Evolutionary conservation across 805 yeast genomes (phyloP).

Genomic region (Pichia manshurica): DNA sequence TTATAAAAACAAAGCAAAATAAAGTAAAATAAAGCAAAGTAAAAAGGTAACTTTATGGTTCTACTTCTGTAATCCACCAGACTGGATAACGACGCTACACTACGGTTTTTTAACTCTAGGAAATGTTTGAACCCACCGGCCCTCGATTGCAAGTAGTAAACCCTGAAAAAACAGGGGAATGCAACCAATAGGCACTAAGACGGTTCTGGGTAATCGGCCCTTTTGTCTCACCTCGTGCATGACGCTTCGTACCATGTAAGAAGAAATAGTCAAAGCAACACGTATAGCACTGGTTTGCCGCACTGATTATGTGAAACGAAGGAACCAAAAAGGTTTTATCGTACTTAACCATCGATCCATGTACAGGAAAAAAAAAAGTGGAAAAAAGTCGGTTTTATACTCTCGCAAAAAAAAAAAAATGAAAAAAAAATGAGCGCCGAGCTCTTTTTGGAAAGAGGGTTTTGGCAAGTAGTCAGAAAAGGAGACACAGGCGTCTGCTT

Average conservation of each 20-base stretch:
- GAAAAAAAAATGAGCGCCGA: no score
- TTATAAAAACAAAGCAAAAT: neutral
- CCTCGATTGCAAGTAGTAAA: slow-evolving; percentile 35
- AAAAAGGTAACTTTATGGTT: no score
- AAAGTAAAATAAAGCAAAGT: neutral
- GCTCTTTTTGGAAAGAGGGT: no score
- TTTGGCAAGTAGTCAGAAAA: no score
- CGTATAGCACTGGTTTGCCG: slow-evolving; percentile 72
- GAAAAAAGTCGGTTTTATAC: slow-evolving; percentile 4
- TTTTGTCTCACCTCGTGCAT: slow-evolving; percentile 63
- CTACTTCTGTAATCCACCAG: no score
- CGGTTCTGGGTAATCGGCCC: slow-evolving; percentile 39
- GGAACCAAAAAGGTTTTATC: slow-evolving; percentile 8
- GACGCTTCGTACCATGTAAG: slow-evolving; percentile 44
- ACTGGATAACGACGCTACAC: no score
- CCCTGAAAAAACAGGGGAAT: slow-evolving; percentile 21
- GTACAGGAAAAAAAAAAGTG: neutral
- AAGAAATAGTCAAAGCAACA: slow-evolving; percentile 53
- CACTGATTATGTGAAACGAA: slow-evolving; percentile 41
- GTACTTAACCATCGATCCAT: neutral
- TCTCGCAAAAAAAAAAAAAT: no score
- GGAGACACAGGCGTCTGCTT: no score
- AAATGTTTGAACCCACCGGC: slow-evolving; percentile 64
- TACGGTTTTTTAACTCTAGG: no score
- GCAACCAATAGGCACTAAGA: slow-evolving; percentile 58